Evolutionary conservation across 2,329 filamentous ascomycete genomes (phyloP).

Genomic region (Penicillium paneum): DNA sequence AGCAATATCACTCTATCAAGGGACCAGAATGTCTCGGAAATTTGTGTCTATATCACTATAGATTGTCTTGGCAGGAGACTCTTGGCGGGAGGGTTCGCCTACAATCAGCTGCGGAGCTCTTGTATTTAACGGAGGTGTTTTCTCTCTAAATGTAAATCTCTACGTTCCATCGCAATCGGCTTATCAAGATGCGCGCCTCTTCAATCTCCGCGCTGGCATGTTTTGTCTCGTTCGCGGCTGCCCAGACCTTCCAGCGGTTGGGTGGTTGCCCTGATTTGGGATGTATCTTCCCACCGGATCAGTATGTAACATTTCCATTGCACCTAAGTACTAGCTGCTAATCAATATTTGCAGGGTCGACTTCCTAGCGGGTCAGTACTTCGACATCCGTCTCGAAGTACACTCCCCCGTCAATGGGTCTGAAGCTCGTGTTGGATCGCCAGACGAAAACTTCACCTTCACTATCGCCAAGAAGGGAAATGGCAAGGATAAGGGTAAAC

Average conservation of each 20-base stretch:
- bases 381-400: conserved; percentile 79
- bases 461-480: conserved; percentile 65
- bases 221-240: conserved; percentile 30
- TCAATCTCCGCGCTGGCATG: conserved; percentile 24
- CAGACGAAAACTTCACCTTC: conserved; percentile 70
- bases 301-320: conserved; percentile 38
- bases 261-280: conserved; percentile 56
- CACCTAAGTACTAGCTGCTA: background rate
- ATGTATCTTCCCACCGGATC: conserved; percentile 58
- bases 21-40: background rate
- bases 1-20: background rate
- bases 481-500: background rate
- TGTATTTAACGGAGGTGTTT: background rate
- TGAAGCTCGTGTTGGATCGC: conserved; percentile 68
- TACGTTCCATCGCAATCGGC: background rate
- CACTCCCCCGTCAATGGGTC: conserved; percentile 79
- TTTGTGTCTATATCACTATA: background rate
- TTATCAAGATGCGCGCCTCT: conserved; percentile 26
- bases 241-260: conserved; percentile 56
- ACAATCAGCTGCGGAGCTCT: background rate
- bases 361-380: conserved; percentile 78
- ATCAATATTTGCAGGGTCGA: conserved; percentile 54
- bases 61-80: background rate
- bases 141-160: background rate
- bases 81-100: background rate